Conservation (phyloP, 305 asterid genomes). For the Fraxinus xanthoxyloides region DNA sequence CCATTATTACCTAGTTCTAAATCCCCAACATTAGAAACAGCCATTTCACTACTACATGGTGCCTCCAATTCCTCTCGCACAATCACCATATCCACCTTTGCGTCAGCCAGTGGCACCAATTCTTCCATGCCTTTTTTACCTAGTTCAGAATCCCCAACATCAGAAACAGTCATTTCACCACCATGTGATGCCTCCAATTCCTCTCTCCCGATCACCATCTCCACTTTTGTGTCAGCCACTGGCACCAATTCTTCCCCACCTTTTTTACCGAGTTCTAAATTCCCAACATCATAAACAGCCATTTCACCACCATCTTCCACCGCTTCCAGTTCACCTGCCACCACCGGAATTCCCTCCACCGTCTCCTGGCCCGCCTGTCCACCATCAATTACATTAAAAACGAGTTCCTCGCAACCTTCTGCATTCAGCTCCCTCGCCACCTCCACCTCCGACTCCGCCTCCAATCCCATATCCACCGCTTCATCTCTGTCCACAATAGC, state of each 20-base stretch:
- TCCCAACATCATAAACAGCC: slow-evolving; percentile 20
- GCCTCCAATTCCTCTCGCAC: slow-evolving; percentile 22
- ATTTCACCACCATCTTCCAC: slow-evolving; percentile 25
- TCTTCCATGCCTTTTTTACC: slow-evolving; percentile 20
- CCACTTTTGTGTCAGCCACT: slow-evolving; percentile 7
- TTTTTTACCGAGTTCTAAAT: slow-evolving; percentile 15
- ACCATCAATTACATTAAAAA: not conserved
- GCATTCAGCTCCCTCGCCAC: slow-evolving; percentile 19
- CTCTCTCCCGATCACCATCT: slow-evolving; percentile 5
- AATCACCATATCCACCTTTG: not conserved
- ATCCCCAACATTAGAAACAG: slow-evolving; percentile 19
- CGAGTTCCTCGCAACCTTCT: slow-evolving; percentile 12
- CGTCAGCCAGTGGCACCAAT: slow-evolving; percentile 10
- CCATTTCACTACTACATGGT: slow-evolving; percentile 1
- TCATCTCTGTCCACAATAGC: slow-evolving; percentile 20
- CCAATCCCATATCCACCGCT: slow-evolving; percentile 20
- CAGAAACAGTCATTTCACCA: slow-evolving; percentile 17
- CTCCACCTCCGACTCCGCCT: not conserved
- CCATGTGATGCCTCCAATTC: slow-evolving; percentile 16
- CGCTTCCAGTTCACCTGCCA: slow-evolving; percentile 14
- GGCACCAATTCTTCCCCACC: slow-evolving; percentile 18
- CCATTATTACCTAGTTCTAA: slow-evolving; percentile 12
- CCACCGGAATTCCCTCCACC: slow-evolving; percentile 17
- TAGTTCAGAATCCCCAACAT: slow-evolving; percentile 16
- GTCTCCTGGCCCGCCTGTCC: slow-evolving; percentile 5